Conservation (phyloP, 805 yeast species). For the Metschnikowia colocasiae region DNA sequence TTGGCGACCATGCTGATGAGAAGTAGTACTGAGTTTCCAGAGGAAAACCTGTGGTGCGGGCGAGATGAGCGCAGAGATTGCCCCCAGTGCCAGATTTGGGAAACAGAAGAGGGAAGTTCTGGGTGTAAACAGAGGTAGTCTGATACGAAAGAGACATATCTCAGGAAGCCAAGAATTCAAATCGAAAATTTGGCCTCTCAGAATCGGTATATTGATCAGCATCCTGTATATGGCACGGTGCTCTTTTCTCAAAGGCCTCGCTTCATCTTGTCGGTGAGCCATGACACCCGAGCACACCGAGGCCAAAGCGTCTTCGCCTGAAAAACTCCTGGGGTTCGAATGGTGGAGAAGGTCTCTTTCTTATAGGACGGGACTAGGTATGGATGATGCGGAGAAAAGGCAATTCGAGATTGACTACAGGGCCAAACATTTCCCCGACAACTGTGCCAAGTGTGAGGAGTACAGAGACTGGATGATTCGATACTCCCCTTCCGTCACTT, state of each 20-base stretch:
- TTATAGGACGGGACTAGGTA: constrained; percentile 68
- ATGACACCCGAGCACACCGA: constrained; percentile 3
- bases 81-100: not conserved
- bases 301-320: constrained; percentile 26
- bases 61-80: constrained; percentile 3
- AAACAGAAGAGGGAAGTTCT: too few species aligned
- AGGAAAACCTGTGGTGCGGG: constrained; percentile 1
- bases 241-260: not conserved
- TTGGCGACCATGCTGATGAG: constrained; percentile 46
- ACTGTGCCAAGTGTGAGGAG: constrained; percentile 70
- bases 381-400: constrained; percentile 46
- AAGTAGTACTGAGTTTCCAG: not conserved
- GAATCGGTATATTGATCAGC: not conserved
- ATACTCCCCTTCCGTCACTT: constrained; percentile 80
- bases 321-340: constrained; percentile 51
- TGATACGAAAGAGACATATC: not conserved
- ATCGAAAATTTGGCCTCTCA: not conserved
- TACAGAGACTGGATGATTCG: constrained; percentile 75
- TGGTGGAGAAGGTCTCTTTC: constrained; percentile 79
- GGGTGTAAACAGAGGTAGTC: too few species aligned
- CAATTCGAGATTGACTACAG: constrained; percentile 60
- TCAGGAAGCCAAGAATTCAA: not conserved
- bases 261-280: not conserved
- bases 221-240: not conserved
- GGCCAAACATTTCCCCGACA: constrained; percentile 37